Percentiles rank a stretch among this genome's conserved stretches.
These are phyloP conservation scores for Bolboschoenoplectus hybrid DNA, from an alignment of 202 grass and related monocot genomes.

Conservation along the genomic window DNA sequence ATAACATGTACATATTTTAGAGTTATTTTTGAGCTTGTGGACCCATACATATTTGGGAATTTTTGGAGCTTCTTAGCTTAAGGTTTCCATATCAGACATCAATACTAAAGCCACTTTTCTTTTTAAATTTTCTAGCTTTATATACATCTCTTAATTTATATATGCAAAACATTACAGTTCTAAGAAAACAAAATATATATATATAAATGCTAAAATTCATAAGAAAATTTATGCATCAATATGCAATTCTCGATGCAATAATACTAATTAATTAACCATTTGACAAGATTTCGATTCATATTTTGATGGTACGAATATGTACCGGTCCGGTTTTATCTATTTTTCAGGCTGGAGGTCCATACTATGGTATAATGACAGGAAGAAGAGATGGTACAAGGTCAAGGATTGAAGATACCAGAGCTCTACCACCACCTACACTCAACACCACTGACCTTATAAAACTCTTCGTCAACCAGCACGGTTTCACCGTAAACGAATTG, in stretches of 20 bases:
- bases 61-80: not conserved
- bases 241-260: not conserved
- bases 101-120: not conserved
- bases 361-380: slow-evolving; percentile 58
- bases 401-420: slow-evolving; percentile 51
- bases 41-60: not conserved
- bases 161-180: not conserved
- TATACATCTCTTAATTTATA: not conserved
- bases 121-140: not conserved
- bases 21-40: not conserved
- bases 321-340: not conserved
- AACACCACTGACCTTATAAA: slow-evolving; percentile 54
- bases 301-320: not conserved
- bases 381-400: slow-evolving; percentile 72
- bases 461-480: slow-evolving; percentile 54
- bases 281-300: not conserved
- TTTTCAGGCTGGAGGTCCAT: slow-evolving; percentile 61
- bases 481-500: slow-evolving; percentile 55
- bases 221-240: not conserved
- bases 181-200: not conserved
- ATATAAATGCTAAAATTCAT: not conserved
- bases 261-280: not conserved
- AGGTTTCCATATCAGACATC: not conserved
- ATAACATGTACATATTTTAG: not conserved
- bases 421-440: slow-evolving; percentile 56